phyloP scores from a whole-genome alignment of 306 rosid genomes.

The Crataegus laevigata region DNA sequence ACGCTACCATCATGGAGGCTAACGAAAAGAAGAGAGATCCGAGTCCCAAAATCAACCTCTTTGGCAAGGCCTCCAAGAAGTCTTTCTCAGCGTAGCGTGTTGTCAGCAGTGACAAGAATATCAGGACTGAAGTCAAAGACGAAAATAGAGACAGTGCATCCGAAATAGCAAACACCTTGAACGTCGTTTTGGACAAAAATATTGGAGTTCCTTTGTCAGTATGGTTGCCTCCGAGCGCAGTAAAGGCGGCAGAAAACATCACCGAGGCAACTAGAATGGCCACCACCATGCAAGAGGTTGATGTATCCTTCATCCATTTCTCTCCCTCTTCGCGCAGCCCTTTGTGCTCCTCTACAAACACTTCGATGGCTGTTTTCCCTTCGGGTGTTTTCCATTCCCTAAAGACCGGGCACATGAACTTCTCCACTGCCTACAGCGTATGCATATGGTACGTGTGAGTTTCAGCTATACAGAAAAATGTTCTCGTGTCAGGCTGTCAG shows the following conservation, averaged over 20 bases:
- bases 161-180: constrained; percentile 23
- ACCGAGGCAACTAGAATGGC: constrained; percentile 43
- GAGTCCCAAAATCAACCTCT: not conserved
- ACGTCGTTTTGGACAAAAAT: not conserved
- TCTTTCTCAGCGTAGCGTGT: not conserved
- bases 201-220: constrained; percentile 35
- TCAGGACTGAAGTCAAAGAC: not conserved
- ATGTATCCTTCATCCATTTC: constrained; percentile 51
- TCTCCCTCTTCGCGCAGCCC: constrained; percentile 33
- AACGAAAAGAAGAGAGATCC: not conserved
- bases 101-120: not conserved
- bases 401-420: constrained; percentile 28
- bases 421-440: constrained; percentile 34
- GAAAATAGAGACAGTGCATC: not conserved
- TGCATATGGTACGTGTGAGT: no score
- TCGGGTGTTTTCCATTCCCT: not conserved
- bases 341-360: constrained; percentile 42
- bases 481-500: no score
- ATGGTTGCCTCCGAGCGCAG: constrained; percentile 44
- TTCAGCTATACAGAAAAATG: no score
- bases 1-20: not conserved
- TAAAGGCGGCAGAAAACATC: constrained; percentile 30
- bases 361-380: constrained; percentile 37
- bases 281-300: constrained; percentile 41
- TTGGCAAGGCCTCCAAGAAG: not conserved